Conservation (phyloP, 2,329 filamentous ascomycete species). For the Aspergillus sp. region DNA sequence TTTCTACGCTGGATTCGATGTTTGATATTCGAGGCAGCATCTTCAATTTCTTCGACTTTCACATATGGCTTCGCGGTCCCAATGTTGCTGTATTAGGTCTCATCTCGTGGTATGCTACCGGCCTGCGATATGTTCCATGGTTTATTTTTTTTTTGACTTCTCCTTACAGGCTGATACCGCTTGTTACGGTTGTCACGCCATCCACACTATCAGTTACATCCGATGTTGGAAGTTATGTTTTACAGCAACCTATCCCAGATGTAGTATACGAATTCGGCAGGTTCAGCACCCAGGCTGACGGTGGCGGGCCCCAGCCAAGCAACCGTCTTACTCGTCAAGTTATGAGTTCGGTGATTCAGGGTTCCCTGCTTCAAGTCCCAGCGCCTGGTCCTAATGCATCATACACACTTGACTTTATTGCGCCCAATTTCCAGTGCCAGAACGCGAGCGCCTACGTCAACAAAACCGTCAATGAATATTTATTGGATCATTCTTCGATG, state of each 20-base stretch:
- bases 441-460: neutral
- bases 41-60: slow-evolving; percentile 2
- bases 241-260: neutral
- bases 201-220: neutral
- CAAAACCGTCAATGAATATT: neutral
- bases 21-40: slow-evolving; percentile 5
- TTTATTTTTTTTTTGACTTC: neutral
- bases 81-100: slow-evolving; percentile 4
- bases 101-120: neutral
- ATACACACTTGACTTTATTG: neutral
- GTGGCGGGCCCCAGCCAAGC: neutral
- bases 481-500: too few relatives aligned
- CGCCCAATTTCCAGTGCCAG: neutral
- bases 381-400: slow-evolving; percentile 1
- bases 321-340: neutral
- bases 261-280: neutral
- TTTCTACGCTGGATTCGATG: slow-evolving; percentile 7
- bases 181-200: slow-evolving; percentile 4
- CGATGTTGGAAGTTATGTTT: neutral
- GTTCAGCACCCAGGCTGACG: neutral
- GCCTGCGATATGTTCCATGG: neutral
- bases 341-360: neutral
- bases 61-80: neutral
- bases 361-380: neutral
- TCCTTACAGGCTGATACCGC: neutral